Conservation (phyloP, 306 rosid species). For the Vigna mungo region DNA sequence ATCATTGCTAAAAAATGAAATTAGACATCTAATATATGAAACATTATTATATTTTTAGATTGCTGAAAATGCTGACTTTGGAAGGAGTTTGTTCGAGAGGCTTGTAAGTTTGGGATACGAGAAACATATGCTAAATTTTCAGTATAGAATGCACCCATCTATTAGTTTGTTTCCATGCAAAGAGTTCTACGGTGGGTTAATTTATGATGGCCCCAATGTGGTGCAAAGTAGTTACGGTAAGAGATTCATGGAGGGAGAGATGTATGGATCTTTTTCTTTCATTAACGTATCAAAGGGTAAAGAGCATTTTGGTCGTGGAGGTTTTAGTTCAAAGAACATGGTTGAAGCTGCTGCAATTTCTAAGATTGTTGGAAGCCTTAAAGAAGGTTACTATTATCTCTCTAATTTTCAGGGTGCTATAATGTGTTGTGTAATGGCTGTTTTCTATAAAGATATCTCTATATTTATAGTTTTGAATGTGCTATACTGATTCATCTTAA, state of each 20-base stretch:
- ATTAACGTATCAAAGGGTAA: constrained; percentile 51
- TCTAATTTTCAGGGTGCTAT: neutral
- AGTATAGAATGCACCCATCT: constrained; percentile 53
- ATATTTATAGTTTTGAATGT: too few relatives aligned
- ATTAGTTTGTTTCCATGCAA: constrained; percentile 47
- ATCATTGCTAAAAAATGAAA: too few relatives aligned
- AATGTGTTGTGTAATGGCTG: neutral
- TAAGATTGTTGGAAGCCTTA: constrained; percentile 60
- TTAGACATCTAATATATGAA: neutral
- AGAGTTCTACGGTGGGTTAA: constrained; percentile 42
- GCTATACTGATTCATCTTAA: too few relatives aligned
- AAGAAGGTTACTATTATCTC: constrained; percentile 40
- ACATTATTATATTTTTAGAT: constrained; percentile 26
- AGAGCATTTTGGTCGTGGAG: constrained; percentile 34
- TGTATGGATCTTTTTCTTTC: constrained; percentile 51
- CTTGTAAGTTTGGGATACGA: constrained; percentile 37
- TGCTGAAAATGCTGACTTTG: constrained; percentile 44
- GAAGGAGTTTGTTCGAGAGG: constrained; percentile 60
- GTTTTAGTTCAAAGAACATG: constrained; percentile 48
- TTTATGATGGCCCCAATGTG: constrained; percentile 41
- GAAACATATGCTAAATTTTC: constrained; percentile 43
- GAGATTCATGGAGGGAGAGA: constrained; percentile 37
- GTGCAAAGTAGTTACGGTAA: constrained; percentile 6
- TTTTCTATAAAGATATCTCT: neutral
- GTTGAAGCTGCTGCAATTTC: constrained; percentile 58